Evolutionary conservation across 768 basidiomycete species (phyloP).

Genomic region (Tylopilus plumbeoviolaceoides): DNA sequence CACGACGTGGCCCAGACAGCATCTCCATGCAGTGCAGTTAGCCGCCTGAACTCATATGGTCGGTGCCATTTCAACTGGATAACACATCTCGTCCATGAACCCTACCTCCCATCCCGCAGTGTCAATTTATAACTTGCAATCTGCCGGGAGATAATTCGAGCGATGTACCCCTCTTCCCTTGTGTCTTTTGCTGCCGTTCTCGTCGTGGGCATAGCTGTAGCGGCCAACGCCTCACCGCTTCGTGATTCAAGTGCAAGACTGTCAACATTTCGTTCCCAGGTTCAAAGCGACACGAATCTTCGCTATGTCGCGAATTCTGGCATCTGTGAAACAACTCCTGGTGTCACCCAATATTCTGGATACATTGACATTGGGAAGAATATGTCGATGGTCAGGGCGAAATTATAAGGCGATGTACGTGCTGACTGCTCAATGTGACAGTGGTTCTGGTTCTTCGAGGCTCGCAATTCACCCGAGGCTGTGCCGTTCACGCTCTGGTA

Average conservation of each 20-base stretch:
- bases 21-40: no score
- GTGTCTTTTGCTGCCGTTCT: no score
- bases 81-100: no score
- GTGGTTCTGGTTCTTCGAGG: conserved; percentile 78
- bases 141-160: no score
- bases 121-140: no score
- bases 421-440: conserved; percentile 22
- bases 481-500: conserved; percentile 67
- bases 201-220: no score
- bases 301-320: conserved; percentile 56
- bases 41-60: no score
- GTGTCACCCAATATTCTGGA: conserved; percentile 56
- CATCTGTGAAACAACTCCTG: conserved; percentile 62
- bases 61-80: no score
- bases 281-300: conserved; percentile 28
- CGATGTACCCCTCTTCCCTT: no score
- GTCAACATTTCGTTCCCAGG: conserved; percentile 11
- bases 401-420: conserved; percentile 19
- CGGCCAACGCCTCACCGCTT: not conserved
- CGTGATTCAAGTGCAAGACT: not conserved
- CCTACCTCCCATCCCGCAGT: no score
- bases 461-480: conserved; percentile 52
- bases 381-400: conserved; percentile 50
- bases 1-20: no score
- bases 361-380: conserved; percentile 55